Percentiles rank a stretch among this genome's conserved stretches.
Conservation (phyloP, 345 rosid species). For the Eucalyptus melliodora region DNA sequence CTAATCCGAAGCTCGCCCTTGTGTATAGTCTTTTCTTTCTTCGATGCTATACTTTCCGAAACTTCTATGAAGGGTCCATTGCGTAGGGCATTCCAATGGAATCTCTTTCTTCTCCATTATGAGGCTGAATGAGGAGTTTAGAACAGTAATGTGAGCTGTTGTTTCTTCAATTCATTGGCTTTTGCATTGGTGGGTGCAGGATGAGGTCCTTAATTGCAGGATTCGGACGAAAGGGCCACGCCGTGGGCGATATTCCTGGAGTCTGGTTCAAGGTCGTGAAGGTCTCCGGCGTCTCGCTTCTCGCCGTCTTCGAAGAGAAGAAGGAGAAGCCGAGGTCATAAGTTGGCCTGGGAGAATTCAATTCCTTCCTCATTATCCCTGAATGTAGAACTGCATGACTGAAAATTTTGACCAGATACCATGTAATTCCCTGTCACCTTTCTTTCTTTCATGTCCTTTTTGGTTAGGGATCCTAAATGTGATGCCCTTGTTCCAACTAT, state of each 20-base stretch:
- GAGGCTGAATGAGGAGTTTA: not conserved
- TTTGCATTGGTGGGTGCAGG: constrained; percentile 3
- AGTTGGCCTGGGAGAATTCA: not conserved
- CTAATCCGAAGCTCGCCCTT: not conserved
- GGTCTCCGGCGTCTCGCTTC: constrained; percentile 29
- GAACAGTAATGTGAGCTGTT: not conserved
- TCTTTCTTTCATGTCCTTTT: not conserved
- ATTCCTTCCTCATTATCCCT: not conserved
- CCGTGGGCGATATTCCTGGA: constrained; percentile 34
- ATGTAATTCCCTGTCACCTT: not conserved
- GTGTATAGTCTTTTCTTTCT: not conserved
- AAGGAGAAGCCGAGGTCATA: constrained; percentile 35
- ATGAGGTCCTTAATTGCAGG: constrained; percentile 31
- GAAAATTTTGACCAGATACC: not conserved
- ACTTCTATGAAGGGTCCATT: not conserved
- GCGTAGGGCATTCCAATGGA: not conserved
- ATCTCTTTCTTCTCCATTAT: not conserved
- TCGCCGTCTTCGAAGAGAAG: constrained; percentile 26
- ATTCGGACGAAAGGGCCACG: constrained; percentile 27
- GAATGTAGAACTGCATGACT: not conserved
- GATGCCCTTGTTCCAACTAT: not conserved
- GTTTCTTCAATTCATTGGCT: not conserved
- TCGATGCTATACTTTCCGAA: not conserved
- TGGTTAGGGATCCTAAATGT: not conserved
- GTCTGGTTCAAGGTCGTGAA: constrained; percentile 39